Conservation (phyloP, 345 rosid genomes). For the Diplotaxis tenuifolia region DNA sequence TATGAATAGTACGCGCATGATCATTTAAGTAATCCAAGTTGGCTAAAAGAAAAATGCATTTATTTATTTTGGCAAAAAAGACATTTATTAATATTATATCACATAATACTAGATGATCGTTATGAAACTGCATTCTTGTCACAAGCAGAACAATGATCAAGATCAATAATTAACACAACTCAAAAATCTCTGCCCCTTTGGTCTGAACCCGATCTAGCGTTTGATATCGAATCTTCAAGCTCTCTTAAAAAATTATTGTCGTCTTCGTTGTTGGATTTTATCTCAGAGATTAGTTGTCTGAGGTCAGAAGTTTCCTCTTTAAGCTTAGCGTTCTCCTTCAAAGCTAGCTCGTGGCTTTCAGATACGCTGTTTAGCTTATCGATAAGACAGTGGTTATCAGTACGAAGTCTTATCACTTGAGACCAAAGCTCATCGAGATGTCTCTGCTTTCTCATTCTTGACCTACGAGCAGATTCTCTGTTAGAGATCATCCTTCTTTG, state of each 20-base stretch:
- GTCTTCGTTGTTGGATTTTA: neutral
- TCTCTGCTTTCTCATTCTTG: neutral
- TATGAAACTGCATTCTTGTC: slow-evolving; percentile 19
- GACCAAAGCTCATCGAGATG: neutral
- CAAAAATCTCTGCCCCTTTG: slow-evolving; percentile 11
- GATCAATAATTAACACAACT: slow-evolving; percentile 28
- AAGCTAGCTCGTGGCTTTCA: neutral
- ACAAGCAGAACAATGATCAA: slow-evolving; percentile 6
- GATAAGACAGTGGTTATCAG: neutral
- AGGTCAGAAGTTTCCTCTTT: neutral
- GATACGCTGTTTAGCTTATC: neutral
- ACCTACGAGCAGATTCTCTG: neutral
- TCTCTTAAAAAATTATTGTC: neutral
- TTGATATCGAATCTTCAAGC: slow-evolving; percentile 33
- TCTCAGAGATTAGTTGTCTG: neutral
- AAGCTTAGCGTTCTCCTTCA: neutral
- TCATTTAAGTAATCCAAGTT: slow-evolving; percentile 24
- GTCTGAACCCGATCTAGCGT: slow-evolving; percentile 28
- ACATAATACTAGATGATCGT: slow-evolving; percentile 12
- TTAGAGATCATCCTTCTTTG: neutral
- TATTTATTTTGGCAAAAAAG: neutral
- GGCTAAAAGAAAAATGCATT: slow-evolving; percentile 22
- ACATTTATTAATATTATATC: slow-evolving; percentile 17
- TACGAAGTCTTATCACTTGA: neutral
- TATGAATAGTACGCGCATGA: slow-evolving; percentile 16